Evolutionary conservation across 768 basidiomycete species (phyloP), one percentile per base, ranked within the genome.

Genomic region (Kwoniella sp.): DNA sequence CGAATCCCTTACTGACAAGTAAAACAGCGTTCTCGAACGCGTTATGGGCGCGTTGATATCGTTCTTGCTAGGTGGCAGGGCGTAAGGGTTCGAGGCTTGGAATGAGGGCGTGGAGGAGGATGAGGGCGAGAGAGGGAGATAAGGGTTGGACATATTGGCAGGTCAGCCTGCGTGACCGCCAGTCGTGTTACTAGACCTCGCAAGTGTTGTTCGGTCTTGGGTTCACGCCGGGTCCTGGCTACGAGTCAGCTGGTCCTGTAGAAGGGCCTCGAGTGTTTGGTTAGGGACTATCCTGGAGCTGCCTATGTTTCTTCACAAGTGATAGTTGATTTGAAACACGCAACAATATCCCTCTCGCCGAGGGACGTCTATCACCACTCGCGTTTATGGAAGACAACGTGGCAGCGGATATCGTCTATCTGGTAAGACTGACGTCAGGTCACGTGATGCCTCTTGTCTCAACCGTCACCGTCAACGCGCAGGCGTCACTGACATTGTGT

Each of bases 11-110:
- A 90, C 93, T 5, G 93, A 95, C 66, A 94, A 89, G 82, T 97
- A 98, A 73, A 97, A 86, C 59, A 92, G 86, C 2, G 95, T 97
- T 53, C 95, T 82, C 1, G 91, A 93, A 72, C 95, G 89, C 37
- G 90, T 92, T 3, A 77, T 67, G 0, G 73, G 74, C 25, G 23
- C 50, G 17, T 51, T 51, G 63, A 51, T 5, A 57, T 37, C 52
- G 17, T 53, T 37, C 26, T 57, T 57, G 61, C 15, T 28, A 17
- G 26, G 23, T 51, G 34, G 2, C 2, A 53, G 22, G 17, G 52
- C 41, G 58, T 38, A 37, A 45, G 60, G 29, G 55, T 53, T 66
- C 22, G 62, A 59, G 41, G 41, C 20, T 20, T 45, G 41, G 20
- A 45, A 45, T 45, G 41, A 45, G 15, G 41, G 41, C 8, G 41